Percentiles rank a stretch among this genome's conserved stretches.
These are phyloP conservation scores for Leishmania mexicana DNA, from an alignment of 208 protist species.

Conservation along the genomic window DNA sequence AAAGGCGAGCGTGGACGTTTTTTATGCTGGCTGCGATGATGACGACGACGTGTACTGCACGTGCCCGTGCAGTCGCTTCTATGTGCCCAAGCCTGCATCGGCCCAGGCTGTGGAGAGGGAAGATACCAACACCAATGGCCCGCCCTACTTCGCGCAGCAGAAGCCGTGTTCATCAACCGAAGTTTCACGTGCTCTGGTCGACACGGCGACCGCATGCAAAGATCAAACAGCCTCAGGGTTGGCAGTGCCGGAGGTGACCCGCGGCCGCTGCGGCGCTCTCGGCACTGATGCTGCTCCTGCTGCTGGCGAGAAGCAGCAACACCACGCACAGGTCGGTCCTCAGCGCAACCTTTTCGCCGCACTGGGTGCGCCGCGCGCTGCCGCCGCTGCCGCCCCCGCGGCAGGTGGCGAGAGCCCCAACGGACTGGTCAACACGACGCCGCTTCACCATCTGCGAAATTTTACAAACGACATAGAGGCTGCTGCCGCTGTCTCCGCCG, in stretches of 20 bases:
- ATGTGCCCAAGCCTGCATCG: constrained; percentile 2
- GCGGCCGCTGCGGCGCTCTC: background rate
- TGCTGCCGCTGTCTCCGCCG: background rate
- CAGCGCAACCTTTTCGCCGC: constrained; percentile 13
- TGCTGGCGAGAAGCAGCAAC: background rate
- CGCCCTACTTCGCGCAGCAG: background rate
- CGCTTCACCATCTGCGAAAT: constrained; percentile 3
- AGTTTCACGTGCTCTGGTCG: background rate
- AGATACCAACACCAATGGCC: background rate
- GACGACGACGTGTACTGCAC: constrained; percentile 29
- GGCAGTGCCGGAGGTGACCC: background rate
- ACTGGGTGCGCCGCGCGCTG: constrained; percentile 13
- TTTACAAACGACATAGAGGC: too few species aligned
- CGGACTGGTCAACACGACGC: constrained; percentile 13
- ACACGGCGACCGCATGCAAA: background rate
- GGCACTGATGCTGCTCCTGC: background rate
- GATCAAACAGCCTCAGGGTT: background rate
- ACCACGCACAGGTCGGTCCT: background rate
- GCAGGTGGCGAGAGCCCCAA: background rate
- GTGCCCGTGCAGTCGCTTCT: constrained; percentile 25
- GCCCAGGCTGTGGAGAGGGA: background rate
- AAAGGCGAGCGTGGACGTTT: constrained; percentile 5
- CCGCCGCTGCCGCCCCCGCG: background rate
- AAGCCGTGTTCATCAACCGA: background rate
- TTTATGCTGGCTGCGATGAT: constrained; percentile 33